phyloP scores from a whole-genome alignment of 257 asterid genomes.

The Petunia secreta region DNA sequence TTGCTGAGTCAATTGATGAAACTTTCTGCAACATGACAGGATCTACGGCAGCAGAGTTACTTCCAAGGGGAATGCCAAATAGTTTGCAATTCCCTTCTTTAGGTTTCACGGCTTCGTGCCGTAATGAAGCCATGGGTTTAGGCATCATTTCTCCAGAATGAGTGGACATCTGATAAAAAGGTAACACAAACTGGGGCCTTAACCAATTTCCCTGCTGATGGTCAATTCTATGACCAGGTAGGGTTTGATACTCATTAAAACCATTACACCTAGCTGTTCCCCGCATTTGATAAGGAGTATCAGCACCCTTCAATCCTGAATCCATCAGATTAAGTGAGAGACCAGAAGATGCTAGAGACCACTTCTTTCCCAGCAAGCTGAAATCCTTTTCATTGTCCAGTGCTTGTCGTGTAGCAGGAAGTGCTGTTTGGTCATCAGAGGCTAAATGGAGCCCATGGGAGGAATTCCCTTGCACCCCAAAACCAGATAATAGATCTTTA shows the following conservation, averaged over 20 bases:
- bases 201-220: conserved; percentile 68
- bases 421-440: conserved; percentile 48
- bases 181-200: conserved; percentile 69
- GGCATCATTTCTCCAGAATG: conserved; percentile 59
- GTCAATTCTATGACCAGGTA: conserved; percentile 52
- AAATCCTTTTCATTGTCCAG: conserved; percentile 53
- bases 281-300: conserved; percentile 43
- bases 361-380: conserved; percentile 50
- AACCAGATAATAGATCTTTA: conserved; percentile 76
- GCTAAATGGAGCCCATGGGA: conserved; percentile 48
- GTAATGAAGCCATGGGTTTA: conserved; percentile 43
- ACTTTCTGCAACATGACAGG: conserved; percentile 40
- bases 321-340: conserved; percentile 78
- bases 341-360: conserved; percentile 62
- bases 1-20: conserved; percentile 37
- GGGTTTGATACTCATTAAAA: conserved; percentile 52
- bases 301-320: conserved; percentile 49
- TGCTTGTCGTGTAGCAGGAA: conserved; percentile 34
- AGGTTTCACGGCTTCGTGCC: conserved; percentile 50
- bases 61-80: conserved; percentile 74
- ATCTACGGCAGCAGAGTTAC: conserved; percentile 47
- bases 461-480: conserved; percentile 58
- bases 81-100: conserved; percentile 79
- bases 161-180: conserved; percentile 60
- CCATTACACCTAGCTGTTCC: conserved; percentile 53